These are phyloP conservation scores for Dujonia santamariae DNA, from an alignment of 1,139 yeast species.

Conservation along the genomic window DNA sequence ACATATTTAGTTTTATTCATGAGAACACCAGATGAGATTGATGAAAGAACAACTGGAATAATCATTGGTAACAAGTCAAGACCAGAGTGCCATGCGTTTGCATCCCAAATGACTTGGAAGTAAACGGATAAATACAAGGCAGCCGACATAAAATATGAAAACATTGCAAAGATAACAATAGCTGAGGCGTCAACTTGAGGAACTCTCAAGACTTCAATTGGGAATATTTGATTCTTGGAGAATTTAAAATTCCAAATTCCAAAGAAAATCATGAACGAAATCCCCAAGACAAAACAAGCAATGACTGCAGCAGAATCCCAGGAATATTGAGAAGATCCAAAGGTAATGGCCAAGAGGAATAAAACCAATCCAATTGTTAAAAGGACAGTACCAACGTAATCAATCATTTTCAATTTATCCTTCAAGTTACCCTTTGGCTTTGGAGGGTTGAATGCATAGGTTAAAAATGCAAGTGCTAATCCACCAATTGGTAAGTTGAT, in stretches of 20 bases:
- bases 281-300: slow-evolving; percentile 12
- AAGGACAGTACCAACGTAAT: slow-evolving; percentile 45
- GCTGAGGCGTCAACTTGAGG: slow-evolving; percentile 23
- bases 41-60: slow-evolving; percentile 30
- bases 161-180: slow-evolving; percentile 17
- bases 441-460: slow-evolving; percentile 33
- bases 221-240: slow-evolving; percentile 27
- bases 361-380: slow-evolving; percentile 41
- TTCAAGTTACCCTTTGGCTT: slow-evolving; percentile 14
- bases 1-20: slow-evolving; percentile 28
- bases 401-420: slow-evolving; percentile 28
- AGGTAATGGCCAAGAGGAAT: slow-evolving; percentile 47
- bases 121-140: slow-evolving; percentile 31
- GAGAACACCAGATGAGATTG: slow-evolving; percentile 26
- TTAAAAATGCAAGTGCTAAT: slow-evolving; percentile 23
- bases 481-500: slow-evolving; percentile 39
- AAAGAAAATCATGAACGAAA: slow-evolving; percentile 13
- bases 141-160: slow-evolving; percentile 23
- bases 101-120: slow-evolving; percentile 34
- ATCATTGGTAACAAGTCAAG: slow-evolving; percentile 35
- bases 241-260: slow-evolving; percentile 25
- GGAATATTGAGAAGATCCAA: slow-evolving; percentile 37
- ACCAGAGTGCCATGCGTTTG: slow-evolving; percentile 37
- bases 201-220: slow-evolving; percentile 22
- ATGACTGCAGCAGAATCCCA: slow-evolving; percentile 15